Evolutionary conservation across 495 filamentous ascomycete genomes (phyloP), one percentile per base, ranked within the genome.

Genomic region (Bathelium albidoporum): DNA sequence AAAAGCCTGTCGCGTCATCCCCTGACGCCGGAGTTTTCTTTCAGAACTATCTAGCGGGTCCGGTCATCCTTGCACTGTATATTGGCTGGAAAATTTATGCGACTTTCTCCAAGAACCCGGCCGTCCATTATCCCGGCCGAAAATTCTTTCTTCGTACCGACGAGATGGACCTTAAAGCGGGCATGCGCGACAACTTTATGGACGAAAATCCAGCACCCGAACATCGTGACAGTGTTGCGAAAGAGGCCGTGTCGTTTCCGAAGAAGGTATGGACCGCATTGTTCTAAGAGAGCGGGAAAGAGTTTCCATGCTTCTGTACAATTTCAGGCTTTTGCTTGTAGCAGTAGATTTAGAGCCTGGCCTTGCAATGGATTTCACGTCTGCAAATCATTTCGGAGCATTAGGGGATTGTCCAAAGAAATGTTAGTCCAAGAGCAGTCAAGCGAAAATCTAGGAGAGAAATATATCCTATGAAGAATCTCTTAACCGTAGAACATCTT

Each of bases 81-180:
- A 1, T 65, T 32, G 44, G 62, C 39, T 71, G 69, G 69, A 71
- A 71, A 43, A 55, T 69, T 16, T 68, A 66, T 49, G 63, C 62
- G 41, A 44, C 41, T 43, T 52, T 62, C 59, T 62, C 60, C 4
- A 53, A 20, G 16, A 45, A 62, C 39, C 58, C 24, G 29, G 20
- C 36, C 20, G 59, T 64, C 10, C 32, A 59, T 9, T 58, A 66
- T 22, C 64, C 68, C 14, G 66, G 49, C 1, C 61, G 65, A 62
- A 62, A 44, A 14, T 26, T 62, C 0, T 73, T n/a, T 20, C 59
- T 69, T 31, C 24, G 32, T 16, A 59, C 55, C 64, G 59, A 66
- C 52, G 67, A 71, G 32, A 73, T 73, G 24, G 71, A 73, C 39
- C 28, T 73, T 20, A 55, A 63, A 36, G 68, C 63, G 26, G 69